These are phyloP conservation scores for Scheffersomyces parashehatae DNA, from an alignment of 1,139 yeast genomes.

Conservation along the genomic window DNA sequence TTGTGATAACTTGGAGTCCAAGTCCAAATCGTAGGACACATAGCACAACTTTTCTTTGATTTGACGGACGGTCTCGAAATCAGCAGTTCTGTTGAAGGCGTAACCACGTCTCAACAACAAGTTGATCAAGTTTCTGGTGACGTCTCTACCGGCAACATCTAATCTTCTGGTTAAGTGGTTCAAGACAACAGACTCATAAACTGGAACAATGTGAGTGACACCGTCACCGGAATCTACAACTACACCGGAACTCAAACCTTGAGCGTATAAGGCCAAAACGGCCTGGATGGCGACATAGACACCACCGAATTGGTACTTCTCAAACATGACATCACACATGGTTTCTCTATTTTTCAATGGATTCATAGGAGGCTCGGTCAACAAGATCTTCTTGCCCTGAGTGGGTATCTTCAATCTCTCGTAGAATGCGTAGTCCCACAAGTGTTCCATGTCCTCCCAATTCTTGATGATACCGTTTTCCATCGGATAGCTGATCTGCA, in stretches of 20 bases:
- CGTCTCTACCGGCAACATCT: conserved; percentile 98
- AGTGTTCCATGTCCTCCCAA: conserved; percentile 98
- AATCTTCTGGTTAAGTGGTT: conserved; percentile 89
- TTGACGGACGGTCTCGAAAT: conserved; percentile 96
- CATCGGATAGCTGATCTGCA: conserved; percentile 96
- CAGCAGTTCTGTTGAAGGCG: conserved; percentile 97
- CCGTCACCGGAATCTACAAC: conserved; percentile 93
- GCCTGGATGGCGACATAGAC: conserved; percentile 99
- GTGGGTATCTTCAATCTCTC: conserved; percentile 83
- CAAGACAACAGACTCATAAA: conserved; percentile 92
- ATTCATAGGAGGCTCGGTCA: conserved; percentile 98
- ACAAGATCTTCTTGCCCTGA: conserved; percentile 73
- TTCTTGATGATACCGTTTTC: conserved; percentile 96
- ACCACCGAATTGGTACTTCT: conserved; percentile 91
- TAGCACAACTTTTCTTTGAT: conserved; percentile 95
- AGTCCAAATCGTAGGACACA: conserved; percentile 88
- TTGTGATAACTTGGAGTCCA: conserved; percentile 82
- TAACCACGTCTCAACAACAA: conserved; percentile 92
- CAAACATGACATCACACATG: conserved; percentile 98
- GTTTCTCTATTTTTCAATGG: conserved; percentile 90
- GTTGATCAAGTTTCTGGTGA: conserved; percentile 89
- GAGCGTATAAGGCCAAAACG: conserved; percentile 94
- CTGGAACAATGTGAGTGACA: conserved; percentile 96
- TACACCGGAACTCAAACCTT: conserved; percentile 96
- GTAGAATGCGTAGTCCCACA: conserved; percentile 97